Conservation (phyloP, 2,329 filamentous ascomycete genomes). For the Magnaporthiopsis incrustans region DNA sequence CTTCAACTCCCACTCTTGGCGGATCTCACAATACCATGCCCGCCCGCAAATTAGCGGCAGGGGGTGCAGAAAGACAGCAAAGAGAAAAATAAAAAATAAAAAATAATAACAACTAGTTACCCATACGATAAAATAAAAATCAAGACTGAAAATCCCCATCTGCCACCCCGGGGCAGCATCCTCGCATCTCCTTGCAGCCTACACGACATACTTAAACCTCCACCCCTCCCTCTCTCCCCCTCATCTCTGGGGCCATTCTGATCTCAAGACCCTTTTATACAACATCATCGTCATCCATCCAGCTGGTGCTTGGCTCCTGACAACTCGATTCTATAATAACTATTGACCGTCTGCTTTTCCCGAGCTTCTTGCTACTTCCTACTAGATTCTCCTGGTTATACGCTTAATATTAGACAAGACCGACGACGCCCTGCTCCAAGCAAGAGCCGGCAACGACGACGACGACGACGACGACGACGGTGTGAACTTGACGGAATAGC, state of each 20-base stretch:
- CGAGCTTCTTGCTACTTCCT: background rate
- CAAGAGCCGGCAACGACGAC: slow-evolving; percentile 12
- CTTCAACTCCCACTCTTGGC: background rate
- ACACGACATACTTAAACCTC: slow-evolving; percentile 34
- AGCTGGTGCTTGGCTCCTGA: slow-evolving; percentile 7
- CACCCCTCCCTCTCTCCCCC: slow-evolving; percentile 22
- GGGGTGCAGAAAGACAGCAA: no score
- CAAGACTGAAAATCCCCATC: slow-evolving; percentile 25
- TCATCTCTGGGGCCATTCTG: slow-evolving; percentile 1
- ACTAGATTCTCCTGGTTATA: background rate
- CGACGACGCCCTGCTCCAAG: background rate
- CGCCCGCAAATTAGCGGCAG: no score
- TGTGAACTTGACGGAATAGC: background rate
- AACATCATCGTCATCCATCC: slow-evolving; percentile 5
- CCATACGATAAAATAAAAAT: no score
- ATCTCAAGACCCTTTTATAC: slow-evolving; percentile 6
- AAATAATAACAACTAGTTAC: no score
- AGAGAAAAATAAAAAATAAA: no score
- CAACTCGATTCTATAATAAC: slow-evolving; percentile 3
- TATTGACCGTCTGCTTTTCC: slow-evolving; percentile 1
- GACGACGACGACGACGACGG: slow-evolving; percentile 16
- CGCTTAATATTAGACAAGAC: background rate
- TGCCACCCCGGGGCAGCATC: slow-evolving; percentile 23
- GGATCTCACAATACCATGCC: slow-evolving; percentile 10
- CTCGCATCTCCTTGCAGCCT: slow-evolving; percentile 21